Conservation (phyloP, 257 asterid species). For the Paulownia fortunei region DNA sequence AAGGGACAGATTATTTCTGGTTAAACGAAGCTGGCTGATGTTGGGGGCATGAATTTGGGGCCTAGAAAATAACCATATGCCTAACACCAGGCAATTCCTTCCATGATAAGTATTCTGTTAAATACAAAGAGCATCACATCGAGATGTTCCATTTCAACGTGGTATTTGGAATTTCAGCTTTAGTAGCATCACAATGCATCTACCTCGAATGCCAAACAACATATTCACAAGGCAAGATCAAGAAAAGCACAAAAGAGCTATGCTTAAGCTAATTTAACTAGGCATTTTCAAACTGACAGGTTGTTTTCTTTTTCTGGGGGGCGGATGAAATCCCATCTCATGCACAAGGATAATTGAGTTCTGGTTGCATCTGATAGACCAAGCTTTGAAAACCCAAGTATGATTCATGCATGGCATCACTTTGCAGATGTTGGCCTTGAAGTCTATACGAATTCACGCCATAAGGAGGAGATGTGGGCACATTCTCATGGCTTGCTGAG, state of each 20-base stretch:
- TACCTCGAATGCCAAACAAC: slow-evolving; percentile 42
- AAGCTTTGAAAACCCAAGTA: slow-evolving; percentile 62
- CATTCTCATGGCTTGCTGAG: slow-evolving; percentile 43
- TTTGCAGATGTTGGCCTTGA: slow-evolving; percentile 53
- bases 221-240: slow-evolving; percentile 52
- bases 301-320: too few relatives aligned
- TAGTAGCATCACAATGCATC: slow-evolving; percentile 31
- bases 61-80: neutral
- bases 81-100: slow-evolving; percentile 31
- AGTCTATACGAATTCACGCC: slow-evolving; percentile 49
- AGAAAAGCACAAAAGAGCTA: slow-evolving; percentile 51
- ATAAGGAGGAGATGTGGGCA: slow-evolving; percentile 45
- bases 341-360: slow-evolving; percentile 64
- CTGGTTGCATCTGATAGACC: slow-evolving; percentile 73
- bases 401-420: slow-evolving; percentile 52
- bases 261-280: slow-evolving; percentile 46
- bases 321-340: too few relatives aligned
- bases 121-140: slow-evolving; percentile 40
- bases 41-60: too few relatives aligned
- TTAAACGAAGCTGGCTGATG: neutral
- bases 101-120: slow-evolving; percentile 25
- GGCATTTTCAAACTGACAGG: slow-evolving; percentile 21
- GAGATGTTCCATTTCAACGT: slow-evolving; percentile 34
- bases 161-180: slow-evolving; percentile 34
- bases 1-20: too few relatives aligned